Evolutionary conservation across 2,329 filamentous ascomycete genomes (phyloP).

Genomic region (Mycogone perniciosa): DNA sequence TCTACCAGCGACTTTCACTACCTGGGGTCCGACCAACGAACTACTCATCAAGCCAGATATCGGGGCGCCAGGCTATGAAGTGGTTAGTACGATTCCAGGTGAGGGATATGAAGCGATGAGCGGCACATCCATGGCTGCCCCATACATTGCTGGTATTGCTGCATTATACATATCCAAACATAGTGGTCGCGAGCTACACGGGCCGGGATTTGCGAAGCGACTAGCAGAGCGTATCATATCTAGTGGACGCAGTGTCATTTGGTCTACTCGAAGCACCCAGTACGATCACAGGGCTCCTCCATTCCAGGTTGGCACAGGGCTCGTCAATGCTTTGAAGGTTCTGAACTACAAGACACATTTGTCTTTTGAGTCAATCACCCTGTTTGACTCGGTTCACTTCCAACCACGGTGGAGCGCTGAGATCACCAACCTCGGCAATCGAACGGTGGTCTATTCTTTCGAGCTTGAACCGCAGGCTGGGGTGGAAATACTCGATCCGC

Average conservation of each 20-base stretch:
- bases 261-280: slow-evolving; percentile 19
- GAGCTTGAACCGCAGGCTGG: slow-evolving; percentile 36
- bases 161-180: slow-evolving; percentile 38
- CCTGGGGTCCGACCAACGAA: slow-evolving; percentile 48
- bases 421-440: slow-evolving; percentile 39
- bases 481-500: slow-evolving; percentile 25
- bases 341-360: slow-evolving; percentile 31
- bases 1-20: slow-evolving; percentile 40
- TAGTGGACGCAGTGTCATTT: slow-evolving; percentile 27
- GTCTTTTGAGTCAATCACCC: slow-evolving; percentile 37
- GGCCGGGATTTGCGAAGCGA: slow-evolving; percentile 27
- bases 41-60: slow-evolving; percentile 46
- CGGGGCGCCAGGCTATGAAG: slow-evolving; percentile 41
- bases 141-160: slow-evolving; percentile 46
- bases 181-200: slow-evolving; percentile 35
- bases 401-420: slow-evolving; percentile 25
- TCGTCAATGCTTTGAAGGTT: slow-evolving; percentile 40
- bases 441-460: slow-evolving; percentile 35
- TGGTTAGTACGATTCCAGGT: slow-evolving; percentile 43
- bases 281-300: slow-evolving; percentile 24
- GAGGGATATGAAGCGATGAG: slow-evolving; percentile 39
- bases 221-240: slow-evolving; percentile 30
- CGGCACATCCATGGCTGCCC: slow-evolving; percentile 52
- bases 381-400: slow-evolving; percentile 44
- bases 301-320: slow-evolving; percentile 40